A percentile compares a stretch with the other conserved stretches of the same genome.
phyloP scores from a whole-genome alignment of 148 eudicot genomes.

The Polygonum maritimum region DNA sequence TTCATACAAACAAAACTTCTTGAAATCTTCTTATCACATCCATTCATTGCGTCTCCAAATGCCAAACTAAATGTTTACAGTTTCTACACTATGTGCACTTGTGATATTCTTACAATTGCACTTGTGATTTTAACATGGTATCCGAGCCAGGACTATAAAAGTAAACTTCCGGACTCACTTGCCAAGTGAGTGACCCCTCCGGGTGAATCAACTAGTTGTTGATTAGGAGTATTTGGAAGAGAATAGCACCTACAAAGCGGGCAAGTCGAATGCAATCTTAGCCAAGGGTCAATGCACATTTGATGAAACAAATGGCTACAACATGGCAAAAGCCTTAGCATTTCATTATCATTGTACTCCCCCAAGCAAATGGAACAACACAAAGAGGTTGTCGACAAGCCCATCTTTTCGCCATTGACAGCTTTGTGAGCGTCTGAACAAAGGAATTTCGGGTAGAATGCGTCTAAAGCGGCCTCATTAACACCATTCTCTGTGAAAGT shows the following conservation, averaged over 20 bases:
- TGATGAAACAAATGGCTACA: constrained; percentile 43
- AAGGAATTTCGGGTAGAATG: not conserved
- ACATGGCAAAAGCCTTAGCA: constrained; percentile 30
- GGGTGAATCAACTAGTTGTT: not conserved
- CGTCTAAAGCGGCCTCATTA: not conserved
- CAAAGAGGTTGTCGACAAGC: not conserved
- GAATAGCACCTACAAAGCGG: constrained; percentile 42
- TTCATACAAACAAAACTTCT: not conserved
- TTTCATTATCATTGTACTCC: constrained; percentile 30
- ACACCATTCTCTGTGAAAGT: not conserved
- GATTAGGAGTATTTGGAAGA: constrained; percentile 15
- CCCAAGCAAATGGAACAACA: constrained; percentile 39
- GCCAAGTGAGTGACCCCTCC: constrained; percentile 5
- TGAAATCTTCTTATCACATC: not conserved
- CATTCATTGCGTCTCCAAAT: not conserved
- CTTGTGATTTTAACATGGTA: not conserved
- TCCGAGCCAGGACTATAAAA: not conserved
- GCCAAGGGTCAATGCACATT: constrained; percentile 42
- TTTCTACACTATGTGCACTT: no score
- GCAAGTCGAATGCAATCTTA: constrained; percentile 27
- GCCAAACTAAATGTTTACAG: no score
- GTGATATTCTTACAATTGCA: no score
- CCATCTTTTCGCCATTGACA: not conserved
- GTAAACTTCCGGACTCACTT: not conserved
- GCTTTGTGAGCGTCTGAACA: not conserved